Percentiles rank a stretch among this genome's conserved stretches.
These are phyloP conservation scores for Chalaropsis thielavioides DNA, from an alignment of 2,329 filamentous ascomycete species.

Conservation along the genomic window DNA sequence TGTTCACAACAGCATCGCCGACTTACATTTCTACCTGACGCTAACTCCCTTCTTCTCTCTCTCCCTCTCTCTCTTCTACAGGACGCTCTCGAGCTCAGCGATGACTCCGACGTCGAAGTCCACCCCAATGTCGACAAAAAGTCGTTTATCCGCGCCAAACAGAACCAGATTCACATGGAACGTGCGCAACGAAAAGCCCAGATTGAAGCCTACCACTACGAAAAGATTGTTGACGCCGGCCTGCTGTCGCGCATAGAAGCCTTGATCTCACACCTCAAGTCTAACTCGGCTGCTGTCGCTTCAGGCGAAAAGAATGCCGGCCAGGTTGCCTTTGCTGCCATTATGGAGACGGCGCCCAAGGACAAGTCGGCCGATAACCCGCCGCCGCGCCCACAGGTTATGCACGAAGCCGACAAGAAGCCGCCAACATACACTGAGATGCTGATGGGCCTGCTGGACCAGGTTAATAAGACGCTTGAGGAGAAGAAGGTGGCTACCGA, in stretches of 20 bases:
- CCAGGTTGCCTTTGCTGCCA: slow-evolving; percentile 73
- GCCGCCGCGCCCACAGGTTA: slow-evolving; percentile 59
- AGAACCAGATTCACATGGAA: slow-evolving; percentile 90
- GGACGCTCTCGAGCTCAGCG: slow-evolving; percentile 89
- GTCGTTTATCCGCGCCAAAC: slow-evolving; percentile 96
- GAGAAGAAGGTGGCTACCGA: slow-evolving; percentile 52
- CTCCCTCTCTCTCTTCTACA: too few relatives aligned
- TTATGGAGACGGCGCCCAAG: slow-evolving; percentile 62
- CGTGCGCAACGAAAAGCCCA: slow-evolving; percentile 72
- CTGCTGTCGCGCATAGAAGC: slow-evolving; percentile 70
- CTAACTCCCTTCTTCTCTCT: background rate
- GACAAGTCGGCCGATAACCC: slow-evolving; percentile 61
- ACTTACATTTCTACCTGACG: slow-evolving; percentile 14
- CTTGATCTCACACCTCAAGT: slow-evolving; percentile 59
- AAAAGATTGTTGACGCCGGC: slow-evolving; percentile 82
- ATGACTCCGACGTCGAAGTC: slow-evolving; percentile 95
- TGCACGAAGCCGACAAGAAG: slow-evolving; percentile 58
- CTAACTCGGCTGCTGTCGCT: slow-evolving; percentile 46
- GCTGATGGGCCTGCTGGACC: slow-evolving; percentile 92
- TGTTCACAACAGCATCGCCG: background rate
- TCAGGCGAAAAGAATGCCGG: slow-evolving; percentile 48
- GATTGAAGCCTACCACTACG: slow-evolving; percentile 85
- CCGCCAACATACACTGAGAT: slow-evolving; percentile 86
- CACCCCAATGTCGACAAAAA: slow-evolving; percentile 98
- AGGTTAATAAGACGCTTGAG: slow-evolving; percentile 74